Evolutionary conservation across 306 rosid genomes (phyloP), one percentile per base, ranked within the genome.

Genomic region (Delonix regia): DNA sequence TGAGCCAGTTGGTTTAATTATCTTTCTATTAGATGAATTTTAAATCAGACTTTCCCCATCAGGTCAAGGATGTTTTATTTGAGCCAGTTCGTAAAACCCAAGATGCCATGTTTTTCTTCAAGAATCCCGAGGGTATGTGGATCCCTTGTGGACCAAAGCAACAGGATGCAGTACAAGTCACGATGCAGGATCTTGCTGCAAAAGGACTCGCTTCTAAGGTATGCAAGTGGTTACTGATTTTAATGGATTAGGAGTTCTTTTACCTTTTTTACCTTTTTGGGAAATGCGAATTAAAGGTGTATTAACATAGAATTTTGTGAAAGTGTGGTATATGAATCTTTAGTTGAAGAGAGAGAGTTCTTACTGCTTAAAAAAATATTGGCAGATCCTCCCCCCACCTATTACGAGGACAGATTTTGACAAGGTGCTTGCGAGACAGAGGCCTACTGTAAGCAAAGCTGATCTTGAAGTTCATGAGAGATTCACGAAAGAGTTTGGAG

Each of bases 21-120:
- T 18, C 27, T 66, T 45, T 38, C 22, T 62, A 52, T 44, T 34
- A 12, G 73, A 55, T 77, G 74, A 62, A 64, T 69, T 60, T 69
- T 22, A 36, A 36, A 47, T 77, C 52, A 69, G 22, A 41, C 13
- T 8, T 21, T 83, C 62, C 59, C 14, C 56, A 44, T 79, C 91
- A 96, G 99, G 99, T 96, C 73, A 93, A 96, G 84, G 99, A 96
- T 82, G 99, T 96, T 64, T 86, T 96, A 34, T 96, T 96, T 45
- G 99, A 96, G 83, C 99, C 99, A 59, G 96, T 96, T 52, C 99
- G 99, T 60, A 96, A 96, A 89, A 96, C 99, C 34, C 99, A 96
- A 89, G 99, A 96, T 73, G 98, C 99, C 21, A 96, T 96, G 99
- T 93, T 85, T 86, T 96, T 96, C 86, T 63, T 81, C 48, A 78